Evolutionary conservation across 2,329 filamentous ascomycete genomes (phyloP).

Genomic region (Seiridium unicorne): DNA sequence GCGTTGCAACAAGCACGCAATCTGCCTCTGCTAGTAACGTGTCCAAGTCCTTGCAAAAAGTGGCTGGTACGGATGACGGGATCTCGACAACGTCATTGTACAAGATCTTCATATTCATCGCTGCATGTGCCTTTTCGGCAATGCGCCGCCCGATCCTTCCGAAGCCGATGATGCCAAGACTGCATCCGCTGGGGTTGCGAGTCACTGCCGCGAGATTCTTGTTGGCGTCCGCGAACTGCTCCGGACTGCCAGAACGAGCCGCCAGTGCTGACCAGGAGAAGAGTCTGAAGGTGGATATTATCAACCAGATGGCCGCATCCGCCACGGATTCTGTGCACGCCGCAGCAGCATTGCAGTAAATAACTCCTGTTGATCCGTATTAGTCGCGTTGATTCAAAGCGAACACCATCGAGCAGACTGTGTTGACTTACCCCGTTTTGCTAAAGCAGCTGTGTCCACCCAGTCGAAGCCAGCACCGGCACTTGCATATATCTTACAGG

Average conservation of each 20-base stretch:
- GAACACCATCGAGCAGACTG: too few species aligned
- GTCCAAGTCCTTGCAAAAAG: constrained; percentile 2
- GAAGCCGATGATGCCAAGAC: constrained; percentile 6
- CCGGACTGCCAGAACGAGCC: constrained; percentile 2
- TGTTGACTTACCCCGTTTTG: background rate
- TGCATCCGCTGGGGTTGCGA: constrained; percentile 9
- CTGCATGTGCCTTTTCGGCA: constrained; percentile 16
- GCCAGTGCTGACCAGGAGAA: constrained; percentile 8
- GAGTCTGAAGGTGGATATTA: constrained; percentile 4
- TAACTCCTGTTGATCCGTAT: background rate
- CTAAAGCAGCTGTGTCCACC: constrained; percentile 5
- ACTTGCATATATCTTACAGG: constrained; percentile 7
- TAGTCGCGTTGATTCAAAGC: too few species aligned
- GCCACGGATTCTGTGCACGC: constrained; percentile 8
- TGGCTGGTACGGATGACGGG: constrained; percentile 1
- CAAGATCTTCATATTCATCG: constrained; percentile 7
- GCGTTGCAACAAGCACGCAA: constrained; percentile 7
- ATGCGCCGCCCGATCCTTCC: constrained; percentile 6
- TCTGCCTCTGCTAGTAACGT: constrained; percentile 5
- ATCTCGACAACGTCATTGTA: constrained; percentile 9
- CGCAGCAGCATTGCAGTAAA: constrained; percentile 8
- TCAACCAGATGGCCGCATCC: constrained; percentile 8
- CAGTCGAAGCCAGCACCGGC: constrained; percentile 8
- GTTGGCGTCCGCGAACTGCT: constrained; percentile 7
- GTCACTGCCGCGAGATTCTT: constrained; percentile 6